Base-by-base conservation (phyloP, 2,329 filamentous ascomycete genomes). In the Claviceps sp. region DNA sequence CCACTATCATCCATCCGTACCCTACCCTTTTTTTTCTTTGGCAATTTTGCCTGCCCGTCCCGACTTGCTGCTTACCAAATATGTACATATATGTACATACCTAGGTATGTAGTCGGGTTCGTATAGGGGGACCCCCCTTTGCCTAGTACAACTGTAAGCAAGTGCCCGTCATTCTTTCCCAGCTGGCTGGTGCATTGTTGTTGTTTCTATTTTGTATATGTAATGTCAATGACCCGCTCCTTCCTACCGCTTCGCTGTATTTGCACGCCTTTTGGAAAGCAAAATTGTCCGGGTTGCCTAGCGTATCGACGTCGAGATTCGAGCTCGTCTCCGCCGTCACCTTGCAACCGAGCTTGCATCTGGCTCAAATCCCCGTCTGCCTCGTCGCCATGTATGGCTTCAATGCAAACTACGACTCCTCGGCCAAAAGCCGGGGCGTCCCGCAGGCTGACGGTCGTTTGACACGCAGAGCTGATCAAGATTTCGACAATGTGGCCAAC, bases 371-470 rank as follows among this genome's bases (percentile, higher is more conserved):
- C 13, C 24, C 40, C 18, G 47, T 36, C 47, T 37, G 34, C 41
- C 13, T 22, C 40, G 56, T 38, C 49, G 47, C 47, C 51, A 57
- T 58, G 57, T 57, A 54, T 52, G 57, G 57, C 49, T 48, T 62
- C 18, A 65, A 63, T 56, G 68, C 67, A 59, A 75, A 71, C 59
- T 72, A 76, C 60, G 75, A 77, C 60, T 67, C 65, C 57, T 74
- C 74, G 26, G 70, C 72, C 11, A 70, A 72, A 55, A 64, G 59
- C 13, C 63, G 64, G 16, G 72, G 73, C 48, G 65, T 64, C 40
- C 69, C 73, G 4, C 55, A 60, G 9, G 55, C 62, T 20, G 52
- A 54, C 18, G 63, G 56, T 50, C 58, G 43, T 30, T 59, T 61
- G 41, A 54, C 57, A n/a, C 62, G 56, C 54, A 11, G 30, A 34